Evolutionary conservation across 805 yeast species (phyloP), one percentile per base, ranked within the genome.

Genomic region (Brettanomyces custersianus): DNA sequence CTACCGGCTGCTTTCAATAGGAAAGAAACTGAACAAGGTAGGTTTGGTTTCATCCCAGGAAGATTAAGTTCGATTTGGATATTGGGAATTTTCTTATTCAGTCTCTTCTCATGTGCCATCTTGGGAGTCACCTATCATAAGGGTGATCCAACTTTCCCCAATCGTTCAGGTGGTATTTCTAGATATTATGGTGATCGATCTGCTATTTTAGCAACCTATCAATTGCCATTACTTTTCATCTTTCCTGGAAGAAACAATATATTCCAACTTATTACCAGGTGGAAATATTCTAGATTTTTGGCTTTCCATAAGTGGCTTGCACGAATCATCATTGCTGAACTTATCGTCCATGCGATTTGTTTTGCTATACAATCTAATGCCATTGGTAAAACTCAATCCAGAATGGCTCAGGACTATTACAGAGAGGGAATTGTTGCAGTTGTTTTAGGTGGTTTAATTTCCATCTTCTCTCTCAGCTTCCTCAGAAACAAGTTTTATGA

Each of bases 241-340:
- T 75, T 77, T 49, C 77, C 82, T 2, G 74, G 81, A 29, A 59
- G 84, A 45, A 78, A 78, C 54, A 78, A 77, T 48, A 52, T 79
- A 33, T 52, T 78, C 39, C 75, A 69, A 40, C 72, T 73, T 72
- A 13, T 72, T 13, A 72, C 84, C 1, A 70, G 79, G 19, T 72
- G 80, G 79, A 60, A 62, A 12, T 68, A 58, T 40, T 57, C 77
- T 0, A 63, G 78, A 17, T 78, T 74, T 49, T 61, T 75, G 31
- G 58, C 70, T 21, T 71, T 68, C 46, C 85, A 78, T 50, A 65
- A 79, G 35, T 77, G 80, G 59, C 42, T 74, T 7, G 66, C 76
- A 1, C 62, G 83, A 41, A 53, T 66, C 10, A 49, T 62, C 2
- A 52, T 59, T 24, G 34, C 65, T 2, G 55, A 65, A 20, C 47